These are phyloP conservation scores for Tolypocladium cylindrosporum DNA, from an alignment of 2,329 filamentous ascomycete genomes.

Conservation along the genomic window DNA sequence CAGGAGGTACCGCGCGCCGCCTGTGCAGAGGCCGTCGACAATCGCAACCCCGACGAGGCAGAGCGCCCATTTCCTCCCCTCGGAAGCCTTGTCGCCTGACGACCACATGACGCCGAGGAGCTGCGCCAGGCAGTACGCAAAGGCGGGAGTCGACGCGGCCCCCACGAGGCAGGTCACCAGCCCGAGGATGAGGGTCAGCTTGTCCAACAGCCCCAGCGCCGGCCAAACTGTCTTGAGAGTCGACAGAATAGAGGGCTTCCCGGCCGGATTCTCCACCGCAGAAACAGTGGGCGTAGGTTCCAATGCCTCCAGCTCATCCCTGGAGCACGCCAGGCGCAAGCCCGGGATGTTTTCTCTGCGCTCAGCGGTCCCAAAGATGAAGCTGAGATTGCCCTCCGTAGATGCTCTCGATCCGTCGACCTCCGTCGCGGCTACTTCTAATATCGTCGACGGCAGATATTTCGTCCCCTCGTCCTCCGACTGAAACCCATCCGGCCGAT, in stretches of 20 bases:
- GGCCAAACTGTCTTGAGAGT: conserved; percentile 57
- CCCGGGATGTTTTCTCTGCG: conserved; percentile 19
- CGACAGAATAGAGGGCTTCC: conserved; percentile 10
- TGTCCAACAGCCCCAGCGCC: conserved; percentile 40
- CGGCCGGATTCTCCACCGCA: background rate
- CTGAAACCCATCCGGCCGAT: background rate
- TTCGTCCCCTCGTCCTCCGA: background rate
- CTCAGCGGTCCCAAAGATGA: conserved; percentile 12
- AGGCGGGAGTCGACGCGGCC: conserved; percentile 59
- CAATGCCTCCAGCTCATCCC: background rate
- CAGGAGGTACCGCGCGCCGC: conserved; percentile 58
- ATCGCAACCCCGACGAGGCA: conserved; percentile 58
- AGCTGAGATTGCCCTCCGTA: conserved; percentile 5
- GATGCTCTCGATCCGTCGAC: background rate
- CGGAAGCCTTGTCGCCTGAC: conserved; percentile 31
- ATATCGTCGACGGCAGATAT: background rate
- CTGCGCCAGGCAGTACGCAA: conserved; percentile 66
- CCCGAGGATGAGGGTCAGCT: conserved; percentile 46
- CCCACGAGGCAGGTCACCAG: conserved; percentile 53
- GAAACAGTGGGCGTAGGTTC: background rate
- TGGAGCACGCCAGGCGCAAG: conserved; percentile 4
- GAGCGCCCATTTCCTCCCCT: conserved; percentile 57
- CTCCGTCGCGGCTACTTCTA: background rate
- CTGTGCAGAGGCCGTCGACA: conserved; percentile 55
- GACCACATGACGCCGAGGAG: conserved; percentile 63